Evolutionary conservation across 2,329 filamentous ascomycete species (phyloP), one percentile per base, ranked within the genome.

Genomic region (Neodidymelliopsis sp.): DNA sequence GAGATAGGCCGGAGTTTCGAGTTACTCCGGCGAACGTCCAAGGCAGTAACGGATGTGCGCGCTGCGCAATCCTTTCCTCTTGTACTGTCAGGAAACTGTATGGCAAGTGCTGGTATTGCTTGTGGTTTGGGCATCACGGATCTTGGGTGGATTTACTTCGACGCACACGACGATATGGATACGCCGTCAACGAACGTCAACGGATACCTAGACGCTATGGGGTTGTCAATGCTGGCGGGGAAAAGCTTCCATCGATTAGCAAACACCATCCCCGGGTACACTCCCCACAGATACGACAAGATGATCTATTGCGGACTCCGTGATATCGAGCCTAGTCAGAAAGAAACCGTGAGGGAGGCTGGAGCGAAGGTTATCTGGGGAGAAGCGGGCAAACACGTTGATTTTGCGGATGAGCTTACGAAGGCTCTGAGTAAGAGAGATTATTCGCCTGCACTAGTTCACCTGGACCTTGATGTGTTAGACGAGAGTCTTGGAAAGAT

Each of bases 151-250:
- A 57, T 77, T 9, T 77, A 74, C 62, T 76, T 78, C 37, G 75
- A 78, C 35, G 75, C 74, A 2, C 75, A 78, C 34, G 74, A 77
- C 39, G 75, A 78, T 44, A 67, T 74, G 36, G 69, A 74, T 33
- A 71, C 66, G 0, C 72, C 72, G 0, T 65, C 67, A 16, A 69
- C 69, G 19, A 63, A 71, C 4, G 53, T 61, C 9, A 73, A 70
- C 38, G 73, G 72, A 1, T 75, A 75, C 28, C 60, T 75, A 5
- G 73, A 75, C 43, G 67, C 66, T 0, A 73, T 74, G 68, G 70
- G 61, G 0, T 48, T 72, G 4, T 69, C 70, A 2, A 75, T 75
- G 72, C 47, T 74, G 31, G 63, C 65, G 2, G 72, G 73, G 0
- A 51, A 62, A 25, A 67, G 70, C 38, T 74, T 62, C 59, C 60